phyloP scores from a whole-genome alignment of 164 flowering plant genomes.

The Nymphaea colorata region DNA sequence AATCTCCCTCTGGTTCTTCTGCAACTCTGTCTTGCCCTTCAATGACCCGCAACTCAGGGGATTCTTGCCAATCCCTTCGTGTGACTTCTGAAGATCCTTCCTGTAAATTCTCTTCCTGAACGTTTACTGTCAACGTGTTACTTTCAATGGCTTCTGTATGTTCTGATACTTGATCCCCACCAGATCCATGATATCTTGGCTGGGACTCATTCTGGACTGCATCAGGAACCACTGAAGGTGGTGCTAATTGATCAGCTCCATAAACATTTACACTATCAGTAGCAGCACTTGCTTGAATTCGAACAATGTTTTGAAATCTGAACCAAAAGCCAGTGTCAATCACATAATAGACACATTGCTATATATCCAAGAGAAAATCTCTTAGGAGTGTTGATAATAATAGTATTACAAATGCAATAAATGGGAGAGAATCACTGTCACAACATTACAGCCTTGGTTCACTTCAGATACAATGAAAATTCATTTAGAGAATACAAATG shows the following conservation, averaged over 20 bases:
- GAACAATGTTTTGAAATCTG: constrained; percentile 74
- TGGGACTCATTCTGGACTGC: constrained; percentile 31
- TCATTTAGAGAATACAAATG: too few species aligned
- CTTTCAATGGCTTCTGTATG: constrained; percentile 20
- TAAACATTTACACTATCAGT: constrained; percentile 25
- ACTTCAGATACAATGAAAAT: too few species aligned
- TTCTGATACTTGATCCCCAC: constrained; percentile 16
- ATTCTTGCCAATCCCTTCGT: constrained; percentile 35
- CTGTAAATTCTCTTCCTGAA: constrained; percentile 32
- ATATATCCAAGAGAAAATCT: neutral
- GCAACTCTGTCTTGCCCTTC: constrained; percentile 35
- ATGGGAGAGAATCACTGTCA: neutral
- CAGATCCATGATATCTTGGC: constrained; percentile 27
- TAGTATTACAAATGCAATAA: neutral
- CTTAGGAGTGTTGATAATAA: neutral
- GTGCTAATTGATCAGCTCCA: constrained; percentile 24
- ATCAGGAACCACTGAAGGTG: constrained; percentile 23
- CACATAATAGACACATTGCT: neutral
- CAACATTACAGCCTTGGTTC: neutral
- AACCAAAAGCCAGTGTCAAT: constrained; percentile 81
- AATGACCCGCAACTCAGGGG: constrained; percentile 29
- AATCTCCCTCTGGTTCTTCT: constrained; percentile 30
- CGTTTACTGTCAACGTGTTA: constrained; percentile 19
- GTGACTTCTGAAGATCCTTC: constrained; percentile 38
- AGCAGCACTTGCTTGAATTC: constrained; percentile 69